These are phyloP conservation scores for Triticum monococcum DNA, from an alignment of 176 grass and related monocot genomes.

Conservation along the genomic window DNA sequence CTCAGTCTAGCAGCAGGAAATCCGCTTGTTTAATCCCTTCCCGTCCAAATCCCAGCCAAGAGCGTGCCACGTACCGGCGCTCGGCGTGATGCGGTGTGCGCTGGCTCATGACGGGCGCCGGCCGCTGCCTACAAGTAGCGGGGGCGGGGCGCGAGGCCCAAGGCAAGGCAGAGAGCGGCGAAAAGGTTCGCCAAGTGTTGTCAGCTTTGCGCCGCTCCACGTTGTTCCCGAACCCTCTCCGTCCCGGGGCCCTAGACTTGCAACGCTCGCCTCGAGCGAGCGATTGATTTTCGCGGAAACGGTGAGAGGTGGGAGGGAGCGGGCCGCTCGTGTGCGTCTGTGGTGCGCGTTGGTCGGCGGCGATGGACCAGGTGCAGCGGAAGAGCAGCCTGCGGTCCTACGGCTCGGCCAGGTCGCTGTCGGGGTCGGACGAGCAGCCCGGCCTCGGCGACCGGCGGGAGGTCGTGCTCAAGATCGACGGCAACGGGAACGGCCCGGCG, in stretches of 20 bases:
- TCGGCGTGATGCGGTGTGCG: neutral
- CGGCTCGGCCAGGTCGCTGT: constrained; percentile 31
- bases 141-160: neutral
- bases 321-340: neutral
- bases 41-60: neutral
- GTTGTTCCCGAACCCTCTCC: constrained; percentile 50
- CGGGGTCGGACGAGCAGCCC: constrained; percentile 19
- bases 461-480: constrained; percentile 77
- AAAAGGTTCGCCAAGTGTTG: constrained; percentile 28
- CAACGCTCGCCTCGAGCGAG: neutral
- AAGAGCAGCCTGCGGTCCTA: constrained; percentile 40
- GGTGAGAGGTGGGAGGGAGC: neutral
- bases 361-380: constrained; percentile 43
- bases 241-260: neutral
- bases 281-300: too few species aligned
- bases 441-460: constrained; percentile 22
- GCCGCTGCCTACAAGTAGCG: constrained; percentile 15
- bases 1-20: neutral
- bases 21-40: constrained; percentile 7
- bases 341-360: neutral
- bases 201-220: constrained; percentile 20
- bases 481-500: constrained; percentile 30
- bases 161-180: neutral
- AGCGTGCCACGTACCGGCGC: constrained; percentile 15
- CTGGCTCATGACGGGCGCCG: neutral